Evolutionary conservation across 768 basidiomycete species (phyloP).

Genomic region (Chalciporus pseudorubinellus): DNA sequence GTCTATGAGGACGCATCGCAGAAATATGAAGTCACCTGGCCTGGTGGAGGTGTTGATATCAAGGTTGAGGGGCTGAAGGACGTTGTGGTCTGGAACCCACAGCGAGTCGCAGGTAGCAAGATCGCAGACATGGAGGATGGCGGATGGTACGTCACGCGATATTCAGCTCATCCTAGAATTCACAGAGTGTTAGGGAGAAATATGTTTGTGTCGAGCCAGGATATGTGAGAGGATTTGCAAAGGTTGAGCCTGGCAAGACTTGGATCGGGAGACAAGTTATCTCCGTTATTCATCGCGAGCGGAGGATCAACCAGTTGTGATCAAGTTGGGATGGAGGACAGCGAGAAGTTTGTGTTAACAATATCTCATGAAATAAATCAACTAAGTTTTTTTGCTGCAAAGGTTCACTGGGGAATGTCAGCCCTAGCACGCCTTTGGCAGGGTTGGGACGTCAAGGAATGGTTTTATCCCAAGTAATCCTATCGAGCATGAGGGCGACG

Average conservation of each 20-base stretch:
- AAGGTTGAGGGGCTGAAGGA: slow-evolving; percentile 61
- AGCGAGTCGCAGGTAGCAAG: slow-evolving; percentile 59
- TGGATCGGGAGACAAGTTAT: slow-evolving; percentile 80
- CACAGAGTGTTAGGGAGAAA: slow-evolving; percentile 52
- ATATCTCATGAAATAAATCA: too few species aligned
- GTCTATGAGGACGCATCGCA: slow-evolving; percentile 68
- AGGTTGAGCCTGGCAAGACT: slow-evolving; percentile 57
- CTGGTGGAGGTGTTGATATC: slow-evolving; percentile 53
- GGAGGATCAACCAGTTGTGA: slow-evolving; percentile 23
- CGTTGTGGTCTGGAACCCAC: slow-evolving; percentile 96
- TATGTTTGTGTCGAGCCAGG: slow-evolving; percentile 95
- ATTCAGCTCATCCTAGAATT: slow-evolving; percentile 4
- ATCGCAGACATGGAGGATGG: slow-evolving; percentile 88
- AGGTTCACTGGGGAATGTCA: too few species aligned
- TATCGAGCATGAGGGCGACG: too few species aligned
- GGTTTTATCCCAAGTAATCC: too few species aligned
- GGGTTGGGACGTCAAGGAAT: too few species aligned
- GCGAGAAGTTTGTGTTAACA: too few species aligned
- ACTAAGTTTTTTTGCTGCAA: too few species aligned
- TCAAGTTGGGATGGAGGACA: too few species aligned
- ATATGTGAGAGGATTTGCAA: slow-evolving; percentile 68
- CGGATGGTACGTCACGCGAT: slow-evolving; percentile 63
- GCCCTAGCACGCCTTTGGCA: too few species aligned
- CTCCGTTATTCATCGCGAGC: slow-evolving; percentile 39
- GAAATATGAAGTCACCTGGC: slow-evolving; percentile 60